Percentiles rank a stretch among this genome's conserved stretches.
Conservation (phyloP, 2,329 filamentous ascomycete species). For the Aurifilum marmelostoma region DNA sequence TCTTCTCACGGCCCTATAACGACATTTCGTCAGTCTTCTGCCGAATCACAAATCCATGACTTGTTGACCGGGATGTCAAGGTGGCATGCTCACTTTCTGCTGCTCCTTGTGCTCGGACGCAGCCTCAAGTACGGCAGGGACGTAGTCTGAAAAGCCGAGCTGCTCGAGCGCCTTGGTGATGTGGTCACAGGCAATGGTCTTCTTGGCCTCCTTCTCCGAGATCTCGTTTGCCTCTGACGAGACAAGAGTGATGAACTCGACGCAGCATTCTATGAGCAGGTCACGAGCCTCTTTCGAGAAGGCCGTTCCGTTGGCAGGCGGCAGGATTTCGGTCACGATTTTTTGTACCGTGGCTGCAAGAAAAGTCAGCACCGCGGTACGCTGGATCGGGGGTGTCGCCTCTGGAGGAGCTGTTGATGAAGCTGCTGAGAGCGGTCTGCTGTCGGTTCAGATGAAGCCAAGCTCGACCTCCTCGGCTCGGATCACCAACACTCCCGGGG, state of each 20-base stretch:
- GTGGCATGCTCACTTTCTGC: constrained; percentile 70
- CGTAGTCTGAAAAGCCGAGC: constrained; percentile 90
- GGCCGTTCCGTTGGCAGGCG: constrained; percentile 72
- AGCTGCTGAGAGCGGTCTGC: background rate
- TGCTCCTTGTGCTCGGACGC: constrained; percentile 91
- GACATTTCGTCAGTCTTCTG: constrained; percentile 10
- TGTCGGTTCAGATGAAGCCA: too few relatives aligned
- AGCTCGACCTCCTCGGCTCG: background rate
- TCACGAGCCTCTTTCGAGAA: constrained; percentile 97
- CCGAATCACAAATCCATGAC: background rate
- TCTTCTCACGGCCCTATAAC: constrained; percentile 85
- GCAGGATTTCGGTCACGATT: constrained; percentile 93
- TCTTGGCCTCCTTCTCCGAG: constrained; percentile 97
- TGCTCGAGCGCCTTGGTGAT: constrained; percentile 93
- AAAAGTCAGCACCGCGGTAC: constrained; percentile 5
- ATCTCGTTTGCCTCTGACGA: constrained; percentile 99
- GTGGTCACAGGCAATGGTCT: constrained; percentile 98
- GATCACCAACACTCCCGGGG: background rate
- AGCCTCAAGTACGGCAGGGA: constrained; percentile 82
- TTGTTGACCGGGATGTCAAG: background rate
- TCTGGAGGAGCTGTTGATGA: background rate
- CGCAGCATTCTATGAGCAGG: constrained; percentile 95
- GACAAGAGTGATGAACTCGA: constrained; percentile 97
- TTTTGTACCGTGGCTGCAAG: constrained; percentile 68
- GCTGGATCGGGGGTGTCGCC: background rate